Evolutionary conservation across 257 asterid species (phyloP).

Genomic region (Ocimum tenuiflorum): DNA sequence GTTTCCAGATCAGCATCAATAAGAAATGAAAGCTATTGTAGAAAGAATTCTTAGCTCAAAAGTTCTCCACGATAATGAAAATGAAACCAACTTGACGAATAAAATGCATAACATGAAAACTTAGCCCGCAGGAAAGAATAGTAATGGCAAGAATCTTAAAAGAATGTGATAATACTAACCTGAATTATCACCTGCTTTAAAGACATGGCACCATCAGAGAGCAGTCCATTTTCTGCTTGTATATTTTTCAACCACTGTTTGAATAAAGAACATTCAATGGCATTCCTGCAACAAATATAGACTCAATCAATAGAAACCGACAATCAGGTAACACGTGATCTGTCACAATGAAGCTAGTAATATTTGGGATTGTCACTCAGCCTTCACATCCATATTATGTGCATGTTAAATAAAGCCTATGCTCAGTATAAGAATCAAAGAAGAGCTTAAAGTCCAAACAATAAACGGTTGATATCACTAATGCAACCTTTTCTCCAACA

Average conservation of each 20-base stretch:
- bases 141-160: not conserved
- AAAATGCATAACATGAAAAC: not conserved
- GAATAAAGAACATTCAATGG: conserved; percentile 67
- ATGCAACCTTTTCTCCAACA: not conserved
- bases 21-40: no score
- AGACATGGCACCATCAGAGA: conserved; percentile 61
- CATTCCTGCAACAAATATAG: conserved; percentile 54
- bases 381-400: not conserved
- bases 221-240: conserved; percentile 58
- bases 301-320: not conserved
- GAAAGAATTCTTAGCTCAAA: no score
- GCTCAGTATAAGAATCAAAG: not conserved
- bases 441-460: not conserved
- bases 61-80: no score
- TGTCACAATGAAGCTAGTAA: not conserved
- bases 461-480: not conserved
- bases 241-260: conserved; percentile 77
- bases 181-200: conserved; percentile 63
- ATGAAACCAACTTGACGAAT: not conserved
- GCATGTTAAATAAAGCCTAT: not conserved
- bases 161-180: conserved; percentile 34
- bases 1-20: no score
- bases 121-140: not conserved
- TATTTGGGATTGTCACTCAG: not conserved
- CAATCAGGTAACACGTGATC: not conserved